A percentile compares a stretch with the other conserved stretches of the same genome.
Conservation (phyloP, 148 eudicot species). For the Oxyria digyna region DNA sequence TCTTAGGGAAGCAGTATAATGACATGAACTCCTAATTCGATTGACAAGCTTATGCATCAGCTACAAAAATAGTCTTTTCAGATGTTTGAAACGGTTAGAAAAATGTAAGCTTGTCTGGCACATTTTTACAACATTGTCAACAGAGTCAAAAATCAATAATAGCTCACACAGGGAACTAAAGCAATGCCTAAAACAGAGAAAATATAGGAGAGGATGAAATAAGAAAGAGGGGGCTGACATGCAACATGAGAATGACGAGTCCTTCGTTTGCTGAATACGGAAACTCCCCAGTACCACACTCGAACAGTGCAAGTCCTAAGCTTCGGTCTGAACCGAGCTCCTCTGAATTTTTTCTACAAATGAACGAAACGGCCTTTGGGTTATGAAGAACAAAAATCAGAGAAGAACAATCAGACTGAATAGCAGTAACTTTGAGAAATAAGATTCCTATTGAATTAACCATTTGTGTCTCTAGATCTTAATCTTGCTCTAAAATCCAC, state of each 20-base stretch:
- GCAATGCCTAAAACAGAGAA: background rate
- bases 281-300: conserved; percentile 92
- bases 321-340: no score
- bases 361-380: no score
- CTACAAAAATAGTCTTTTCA: background rate
- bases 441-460: no score
- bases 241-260: conserved; percentile 92
- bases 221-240: conserved; percentile 26
- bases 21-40: background rate
- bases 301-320: conserved; percentile 94
- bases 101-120: background rate
- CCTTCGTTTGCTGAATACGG: conserved; percentile 81
- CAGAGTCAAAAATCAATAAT: background rate
- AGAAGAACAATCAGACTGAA: no score
- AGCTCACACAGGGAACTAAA: background rate
- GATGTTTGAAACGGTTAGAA: background rate
- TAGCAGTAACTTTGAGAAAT: no score
- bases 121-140: background rate
- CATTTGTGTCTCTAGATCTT: no score
- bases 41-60: background rate
- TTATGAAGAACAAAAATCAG: no score
- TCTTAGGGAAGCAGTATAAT: background rate
- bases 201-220: background rate
- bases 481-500: no score
- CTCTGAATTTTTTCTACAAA: no score